These are phyloP conservation scores for Starmerella sp. DNA, from an alignment of 805 yeast species.

Conservation along the genomic window DNA sequence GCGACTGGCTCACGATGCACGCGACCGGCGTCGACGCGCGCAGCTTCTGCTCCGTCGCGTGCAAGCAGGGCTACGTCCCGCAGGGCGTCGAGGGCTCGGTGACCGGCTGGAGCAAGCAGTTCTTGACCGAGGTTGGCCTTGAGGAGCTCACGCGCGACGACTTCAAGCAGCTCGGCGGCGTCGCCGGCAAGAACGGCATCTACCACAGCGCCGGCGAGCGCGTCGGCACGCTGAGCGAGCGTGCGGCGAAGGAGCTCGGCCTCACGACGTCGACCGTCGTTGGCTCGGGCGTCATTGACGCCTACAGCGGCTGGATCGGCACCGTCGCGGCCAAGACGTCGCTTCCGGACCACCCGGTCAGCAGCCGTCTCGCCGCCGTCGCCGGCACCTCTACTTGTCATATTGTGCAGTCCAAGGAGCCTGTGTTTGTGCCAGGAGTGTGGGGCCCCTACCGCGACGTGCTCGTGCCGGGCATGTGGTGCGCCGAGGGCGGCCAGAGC, in stretches of 20 bases:
- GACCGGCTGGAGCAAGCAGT: constrained; percentile 84
- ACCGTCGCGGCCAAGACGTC: constrained; percentile 83
- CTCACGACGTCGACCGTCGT: constrained; percentile 69
- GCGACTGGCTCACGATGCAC: constrained; percentile 82
- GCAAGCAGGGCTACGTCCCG: constrained; percentile 93
- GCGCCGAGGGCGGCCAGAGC: constrained; percentile 98
- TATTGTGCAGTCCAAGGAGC: constrained; percentile 70
- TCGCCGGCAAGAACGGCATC: constrained; percentile 57
- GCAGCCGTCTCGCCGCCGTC: constrained; percentile 89
- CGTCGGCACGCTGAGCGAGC: constrained; percentile 57
- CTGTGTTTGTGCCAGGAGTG: constrained; percentile 87
- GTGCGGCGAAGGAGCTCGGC: constrained; percentile 75
- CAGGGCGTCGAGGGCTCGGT: constrained; percentile 76
- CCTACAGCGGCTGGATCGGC: constrained; percentile 98
- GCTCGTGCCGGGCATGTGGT: constrained; percentile 80
- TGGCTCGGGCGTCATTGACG: constrained; percentile 94
- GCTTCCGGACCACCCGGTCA: constrained; percentile 35
- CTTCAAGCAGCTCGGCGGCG: constrained; percentile 74
- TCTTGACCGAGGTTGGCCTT: constrained; percentile 55
- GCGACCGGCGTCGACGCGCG: constrained; percentile 84
- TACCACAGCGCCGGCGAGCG: constrained; percentile 82
- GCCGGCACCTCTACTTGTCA: constrained; percentile 99
- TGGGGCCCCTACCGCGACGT: constrained; percentile 99
- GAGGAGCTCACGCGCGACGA: constrained; percentile 68
- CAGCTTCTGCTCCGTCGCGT: constrained; percentile 79